Evolutionary conservation across 2,329 filamentous ascomycete species (phyloP), one percentile per base, ranked within the genome.

Genomic region (Fusarium sambucinum): DNA sequence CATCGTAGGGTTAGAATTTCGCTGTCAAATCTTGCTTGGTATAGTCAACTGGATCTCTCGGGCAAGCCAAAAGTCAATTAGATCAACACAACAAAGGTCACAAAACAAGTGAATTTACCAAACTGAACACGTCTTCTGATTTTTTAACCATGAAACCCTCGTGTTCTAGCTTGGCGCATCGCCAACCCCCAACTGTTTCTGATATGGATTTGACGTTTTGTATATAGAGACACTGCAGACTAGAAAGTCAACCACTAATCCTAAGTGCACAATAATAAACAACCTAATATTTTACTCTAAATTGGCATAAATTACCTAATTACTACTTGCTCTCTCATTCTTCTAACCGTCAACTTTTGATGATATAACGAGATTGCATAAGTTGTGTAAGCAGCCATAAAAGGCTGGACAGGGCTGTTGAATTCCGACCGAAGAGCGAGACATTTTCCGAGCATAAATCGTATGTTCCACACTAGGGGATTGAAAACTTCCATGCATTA

Each of bases 401-500:
- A n/a, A n/a, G 14, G 14, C 6, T 14, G n/a, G 29, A 47, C 8
- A 48, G 19, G 19, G 21, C 46, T 50, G 50, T 54, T 21, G 14
- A 21, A 45, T 30, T 45, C 47, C 47, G 29, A 21, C 30, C 38
- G 27, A 17, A 21, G 42, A 30, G 27, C 38, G 27, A 66, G 54
- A 46, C 21, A 41, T 65, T 48, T 35, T 10, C 55, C 41, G 25
- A 46, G 17, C 37, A 38, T 16, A 6, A 19, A 38, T 21, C 17
- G 35, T 35, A 50, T 32, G 32, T 69, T 55, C 56, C 42, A 59
- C 37, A 35, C 48, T 35, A 29, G 45, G 23, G 16, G 6, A 48
- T 21, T 21, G 32, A 50, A 50, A 25, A 50, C 46, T 70, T 59
- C 50, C 33, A 59, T 53, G 40, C 45, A 41, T 46, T 30, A 30